These are phyloP conservation scores for Cinnamomum micranthum DNA, from an alignment of 164 flowering plant species.

Conservation along the genomic window DNA sequence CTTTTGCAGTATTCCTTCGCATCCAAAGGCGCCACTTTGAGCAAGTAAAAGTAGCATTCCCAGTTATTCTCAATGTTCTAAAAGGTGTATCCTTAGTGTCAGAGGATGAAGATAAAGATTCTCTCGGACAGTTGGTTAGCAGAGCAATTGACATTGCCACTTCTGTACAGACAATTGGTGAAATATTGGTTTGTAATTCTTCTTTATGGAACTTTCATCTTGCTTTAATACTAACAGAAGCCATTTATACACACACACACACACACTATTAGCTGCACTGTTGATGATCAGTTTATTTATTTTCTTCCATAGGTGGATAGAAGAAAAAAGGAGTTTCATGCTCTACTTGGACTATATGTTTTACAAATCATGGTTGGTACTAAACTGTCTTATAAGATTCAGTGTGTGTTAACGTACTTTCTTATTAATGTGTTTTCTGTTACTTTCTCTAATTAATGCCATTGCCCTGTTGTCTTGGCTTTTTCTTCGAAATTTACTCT, in stretches of 20 bases:
- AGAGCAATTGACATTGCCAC: slow-evolving; percentile 49
- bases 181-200: slow-evolving; percentile 45
- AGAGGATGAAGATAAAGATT: slow-evolving; percentile 30
- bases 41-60: slow-evolving; percentile 51
- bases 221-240: slow-evolving; percentile 6
- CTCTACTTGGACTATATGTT: slow-evolving; percentile 72
- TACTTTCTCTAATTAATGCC: neutral
- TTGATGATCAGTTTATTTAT: neutral
- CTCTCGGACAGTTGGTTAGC: slow-evolving; percentile 34
- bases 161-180: slow-evolving; percentile 49
- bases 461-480: neutral
- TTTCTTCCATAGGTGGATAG: slow-evolving; percentile 46
- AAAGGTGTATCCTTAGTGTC: slow-evolving; percentile 26
- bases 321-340: slow-evolving; percentile 41
- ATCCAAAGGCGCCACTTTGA: slow-evolving; percentile 73
- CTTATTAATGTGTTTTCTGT: neutral
- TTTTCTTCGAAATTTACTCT: neutral
- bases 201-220: slow-evolving; percentile 2
- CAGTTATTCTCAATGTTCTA: slow-evolving; percentile 37
- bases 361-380: slow-evolving; percentile 63
- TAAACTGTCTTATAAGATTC: slow-evolving; percentile 4
- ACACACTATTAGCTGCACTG: neutral
- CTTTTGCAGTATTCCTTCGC: slow-evolving; percentile 51
- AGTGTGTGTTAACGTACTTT: slow-evolving; percentile 3
- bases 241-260: neutral